Percentiles rank a stretch among this genome's conserved stretches.
Conservation (phyloP, 768 basidiomycete species). For the Leucocoprinus leucothites region DNA sequence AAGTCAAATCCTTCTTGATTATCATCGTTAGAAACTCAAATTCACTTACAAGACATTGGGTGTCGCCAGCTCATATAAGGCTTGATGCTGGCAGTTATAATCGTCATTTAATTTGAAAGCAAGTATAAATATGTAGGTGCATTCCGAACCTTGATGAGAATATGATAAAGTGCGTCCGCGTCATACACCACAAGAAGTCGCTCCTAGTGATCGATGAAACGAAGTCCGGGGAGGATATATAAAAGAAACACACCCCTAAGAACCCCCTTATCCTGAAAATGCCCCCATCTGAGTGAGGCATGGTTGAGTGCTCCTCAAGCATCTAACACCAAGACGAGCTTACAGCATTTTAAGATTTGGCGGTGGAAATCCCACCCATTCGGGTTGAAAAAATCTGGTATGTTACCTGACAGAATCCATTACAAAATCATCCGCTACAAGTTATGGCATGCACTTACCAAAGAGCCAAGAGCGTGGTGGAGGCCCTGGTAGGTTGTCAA, state of each 20-base stretch:
- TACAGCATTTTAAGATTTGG: conserved; percentile 30
- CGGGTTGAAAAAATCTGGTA: conserved; percentile 27
- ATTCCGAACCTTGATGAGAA: conserved; percentile 35
- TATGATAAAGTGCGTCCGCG: conserved; percentile 40
- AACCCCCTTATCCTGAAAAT: conserved; percentile 29
- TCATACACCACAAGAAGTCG: conserved; percentile 38
- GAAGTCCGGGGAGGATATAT: background rate
- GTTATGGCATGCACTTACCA: no score
- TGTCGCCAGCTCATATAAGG: conserved; percentile 25
- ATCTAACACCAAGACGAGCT: background rate
- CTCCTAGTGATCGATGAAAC: conserved; percentile 15
- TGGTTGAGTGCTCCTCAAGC: background rate
- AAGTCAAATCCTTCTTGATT: background rate
- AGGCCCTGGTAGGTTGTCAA: no score
- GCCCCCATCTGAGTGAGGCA: conserved; percentile 23
- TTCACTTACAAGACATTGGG: conserved; percentile 20
- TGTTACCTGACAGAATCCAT: conserved; percentile 30
- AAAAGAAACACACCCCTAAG: conserved; percentile 27
- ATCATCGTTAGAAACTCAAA: background rate
- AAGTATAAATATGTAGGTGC: background rate
- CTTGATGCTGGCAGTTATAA: conserved; percentile 26
- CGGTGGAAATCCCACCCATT: conserved; percentile 36
- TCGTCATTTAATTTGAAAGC: no score
- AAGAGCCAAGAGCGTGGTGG: no score
- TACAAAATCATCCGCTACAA: no score